Conservation (phyloP, 441 rosid genomes). For the Raphanus hybrid region DNA sequence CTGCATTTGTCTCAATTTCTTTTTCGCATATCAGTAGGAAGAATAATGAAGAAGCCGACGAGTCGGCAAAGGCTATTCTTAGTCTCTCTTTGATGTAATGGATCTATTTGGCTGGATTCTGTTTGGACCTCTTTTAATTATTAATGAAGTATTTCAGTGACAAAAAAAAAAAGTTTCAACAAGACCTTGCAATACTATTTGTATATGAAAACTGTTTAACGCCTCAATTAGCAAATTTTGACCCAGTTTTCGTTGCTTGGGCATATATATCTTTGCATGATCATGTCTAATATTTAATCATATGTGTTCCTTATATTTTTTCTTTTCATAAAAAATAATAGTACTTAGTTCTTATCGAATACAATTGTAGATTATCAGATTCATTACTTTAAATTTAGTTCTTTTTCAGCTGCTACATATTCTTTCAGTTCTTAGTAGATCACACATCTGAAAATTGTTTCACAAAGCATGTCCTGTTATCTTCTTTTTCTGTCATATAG, state of each 20-base stretch:
- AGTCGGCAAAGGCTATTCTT: no score
- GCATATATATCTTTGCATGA: not conserved
- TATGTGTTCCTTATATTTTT: not conserved
- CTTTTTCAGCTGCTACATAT: not conserved
- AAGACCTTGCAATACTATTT: not conserved
- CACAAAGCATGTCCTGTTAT: not conserved
- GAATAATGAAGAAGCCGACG: no score
- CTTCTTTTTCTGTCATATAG: not conserved
- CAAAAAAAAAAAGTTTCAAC: not conserved
- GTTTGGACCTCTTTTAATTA: no score
- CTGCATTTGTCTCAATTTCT: no score
- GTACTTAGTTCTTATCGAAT: not conserved
- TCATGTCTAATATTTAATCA: not conserved
- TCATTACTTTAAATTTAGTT: not conserved
- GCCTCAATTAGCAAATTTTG: slow-evolving; percentile 1
- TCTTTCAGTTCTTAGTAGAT: not conserved
- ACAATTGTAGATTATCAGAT: not conserved
- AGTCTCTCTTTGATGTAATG: no score
- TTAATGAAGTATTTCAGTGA: no score
- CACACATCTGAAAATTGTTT: not conserved
- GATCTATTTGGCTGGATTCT: no score
- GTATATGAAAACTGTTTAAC: not conserved
- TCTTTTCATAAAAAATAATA: not conserved
- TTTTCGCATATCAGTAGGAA: no score
- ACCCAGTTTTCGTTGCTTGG: not conserved